Base-by-base conservation (phyloP, 2,329 filamentous ascomycete species). In the Fusarium liriodendri region DNA sequence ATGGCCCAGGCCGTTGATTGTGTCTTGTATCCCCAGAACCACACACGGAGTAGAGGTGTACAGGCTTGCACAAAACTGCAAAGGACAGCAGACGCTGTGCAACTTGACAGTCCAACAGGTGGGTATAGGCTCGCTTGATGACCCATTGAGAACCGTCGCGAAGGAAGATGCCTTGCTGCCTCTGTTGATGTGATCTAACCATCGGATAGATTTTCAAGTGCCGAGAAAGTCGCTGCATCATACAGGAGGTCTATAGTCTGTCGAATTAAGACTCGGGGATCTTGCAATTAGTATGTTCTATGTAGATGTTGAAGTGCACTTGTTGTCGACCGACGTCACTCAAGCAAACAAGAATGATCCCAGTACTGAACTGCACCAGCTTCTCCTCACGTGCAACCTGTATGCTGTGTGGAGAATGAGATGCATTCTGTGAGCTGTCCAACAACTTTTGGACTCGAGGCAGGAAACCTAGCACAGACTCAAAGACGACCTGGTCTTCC, bases 101-200 rank as follows among this genome's bases (percentile, higher is more conserved):
- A 35, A 67, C 55, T 18, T 6, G 35, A 69, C 29, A 22, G 45
- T 47, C 61, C 29, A 40, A 58, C 58, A 52, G 62, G 60, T 69
- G 69, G 66, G 62, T 29, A 42, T 13, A 62, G 6, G 20, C 20
- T 75, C 72, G 72, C 65, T 72, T 74, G 47, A 67, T 61, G 45
- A 18, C 11, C 27, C 9, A 22, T 27, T 47, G 22, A 27, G 45
- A 27, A 16, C 33, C 16, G 16, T 35, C 33, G 25, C 5, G 20
- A 20, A 35, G 47, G 11, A 14, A 16, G 47, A 47, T 14, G 18
- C 37, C 9, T 29, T 29, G 42, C 47, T 29, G 29, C 25, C 25
- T 25, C 18, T 62, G 14, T 54, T 37, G 60, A 22, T 18, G 32
- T 20, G 59, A 40, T 54, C 10, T 47, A n/a, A 54, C 32, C 22